Evolutionary conservation across 305 asterid species (phyloP), one percentile per base, ranked within the genome.

Genomic region (Fraxinus nigra): DNA sequence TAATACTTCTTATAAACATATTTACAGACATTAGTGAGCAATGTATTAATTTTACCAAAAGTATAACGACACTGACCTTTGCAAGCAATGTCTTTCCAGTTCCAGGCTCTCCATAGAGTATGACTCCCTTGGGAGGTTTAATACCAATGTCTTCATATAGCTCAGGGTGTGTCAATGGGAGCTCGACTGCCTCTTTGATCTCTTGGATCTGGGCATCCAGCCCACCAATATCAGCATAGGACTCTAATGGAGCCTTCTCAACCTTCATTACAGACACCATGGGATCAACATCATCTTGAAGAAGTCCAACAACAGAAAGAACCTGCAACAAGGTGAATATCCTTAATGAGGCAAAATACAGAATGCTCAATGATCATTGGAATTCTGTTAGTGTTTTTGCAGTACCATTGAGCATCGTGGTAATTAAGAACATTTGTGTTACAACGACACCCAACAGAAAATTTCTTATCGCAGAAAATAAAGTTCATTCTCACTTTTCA

Each of bases 201-300:
- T 95, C 99, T 90, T 95, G 99, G 77, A 95, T 95, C 90, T 95
- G 99, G 51, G 98, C 97, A 85, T 95, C 99, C 14, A 95, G 88
- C 20, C 99, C 99, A 82, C 99, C 99, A 40, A 95, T 93, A 85
- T 95, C 99, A 80, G 99, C 98, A 92, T 95, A 95, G 1, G 99
- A 95, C 87, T 95, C 99, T 92, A 95, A 78, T 1, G 99, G 99
- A 82, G 99, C 98, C 89, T 95, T 95, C 90, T 95, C 99, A 77
- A 95, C 99, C 87, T 95, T 95, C 99, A 95, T 95, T 26, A 95
- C 99, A 11, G 99, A 95, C 18, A 95, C 99, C 99, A 95, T 92
- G 48, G 99, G 99, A 74, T 95, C 99, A 13, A 95, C 99, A 0
- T 93, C 99, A 83, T 93, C 98, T 86, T 95, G 99, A 69, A 95